Conservation (phyloP, 257 asterid species). For the Fraxinus americana region DNA sequence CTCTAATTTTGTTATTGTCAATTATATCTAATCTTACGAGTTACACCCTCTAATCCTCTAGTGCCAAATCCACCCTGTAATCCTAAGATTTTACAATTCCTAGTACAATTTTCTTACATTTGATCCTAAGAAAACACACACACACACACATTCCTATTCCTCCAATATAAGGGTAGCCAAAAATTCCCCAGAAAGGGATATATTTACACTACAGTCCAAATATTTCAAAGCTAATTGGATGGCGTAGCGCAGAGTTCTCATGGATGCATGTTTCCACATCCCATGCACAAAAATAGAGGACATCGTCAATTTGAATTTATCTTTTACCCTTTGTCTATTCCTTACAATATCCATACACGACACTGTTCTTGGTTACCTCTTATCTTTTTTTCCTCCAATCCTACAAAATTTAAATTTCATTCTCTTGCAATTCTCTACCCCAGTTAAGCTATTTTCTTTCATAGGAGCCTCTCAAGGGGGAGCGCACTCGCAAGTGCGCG, state of each 20-base stretch:
- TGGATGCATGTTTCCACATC: slow-evolving; percentile 12
- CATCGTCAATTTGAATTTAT: slow-evolving; percentile 31
- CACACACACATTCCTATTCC: too few relatives aligned
- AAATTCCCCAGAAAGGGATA: too few relatives aligned
- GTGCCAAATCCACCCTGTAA: too few relatives aligned
- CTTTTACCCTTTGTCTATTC: slow-evolving; percentile 42
- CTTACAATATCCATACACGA: slow-evolving; percentile 11
- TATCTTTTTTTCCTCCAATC: slow-evolving; percentile 28
- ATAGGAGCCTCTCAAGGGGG: slow-evolving; percentile 32
- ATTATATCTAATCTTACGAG: too few relatives aligned
- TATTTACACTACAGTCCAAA: not conserved
- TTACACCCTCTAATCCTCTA: too few relatives aligned
- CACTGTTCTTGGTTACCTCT: slow-evolving; percentile 34
- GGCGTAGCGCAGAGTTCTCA: slow-evolving; percentile 29
- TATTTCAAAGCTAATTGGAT: slow-evolving; percentile 6
- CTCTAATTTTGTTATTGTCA: too few relatives aligned
- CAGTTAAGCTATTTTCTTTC: slow-evolving; percentile 33
- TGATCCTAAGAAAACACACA: too few relatives aligned
- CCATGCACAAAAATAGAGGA: slow-evolving; percentile 30
- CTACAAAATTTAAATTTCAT: slow-evolving; percentile 32
- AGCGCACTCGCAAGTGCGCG: slow-evolving; percentile 54
- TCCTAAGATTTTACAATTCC: too few relatives aligned
- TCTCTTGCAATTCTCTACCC: slow-evolving; percentile 30
- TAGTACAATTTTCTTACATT: too few relatives aligned
- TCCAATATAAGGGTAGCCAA: too few relatives aligned